phyloP scores from a whole-genome alignment of 2,329 filamentous ascomycete genomes.

The Monosporascus sp. region DNA sequence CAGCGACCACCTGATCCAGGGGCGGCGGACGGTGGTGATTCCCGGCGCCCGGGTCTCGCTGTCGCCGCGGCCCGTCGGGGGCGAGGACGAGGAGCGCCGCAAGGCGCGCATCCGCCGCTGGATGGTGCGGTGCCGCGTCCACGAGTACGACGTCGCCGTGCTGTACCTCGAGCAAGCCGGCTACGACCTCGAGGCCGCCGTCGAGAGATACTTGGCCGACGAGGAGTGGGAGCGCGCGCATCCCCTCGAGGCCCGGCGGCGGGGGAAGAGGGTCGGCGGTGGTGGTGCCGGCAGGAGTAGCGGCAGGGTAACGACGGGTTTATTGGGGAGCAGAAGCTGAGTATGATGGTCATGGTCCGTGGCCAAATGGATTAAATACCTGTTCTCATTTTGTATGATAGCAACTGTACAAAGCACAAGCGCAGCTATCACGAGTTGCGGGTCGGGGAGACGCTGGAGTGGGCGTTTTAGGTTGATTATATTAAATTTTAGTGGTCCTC shows the following conservation, averaged over 20 bases:
- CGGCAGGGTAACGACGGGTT: slow-evolving; percentile 11
- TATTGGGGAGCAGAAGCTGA: background rate
- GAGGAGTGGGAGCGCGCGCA: slow-evolving; percentile 72
- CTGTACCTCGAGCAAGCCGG: slow-evolving; percentile 68
- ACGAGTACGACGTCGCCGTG: slow-evolving; percentile 70
- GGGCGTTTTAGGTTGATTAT: background rate
- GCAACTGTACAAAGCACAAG: too few relatives aligned
- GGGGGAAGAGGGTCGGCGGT: slow-evolving; percentile 26
- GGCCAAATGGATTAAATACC: too few relatives aligned
- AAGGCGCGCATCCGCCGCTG: slow-evolving; percentile 69
- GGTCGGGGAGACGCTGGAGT: background rate
- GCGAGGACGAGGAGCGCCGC: slow-evolving; percentile 67
- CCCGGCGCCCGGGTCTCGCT: slow-evolving; percentile 64
- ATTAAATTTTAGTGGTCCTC: slow-evolving; percentile 4
- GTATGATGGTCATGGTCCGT: background rate
- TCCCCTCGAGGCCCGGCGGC: slow-evolving; percentile 41
- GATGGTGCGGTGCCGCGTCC: slow-evolving; percentile 75
- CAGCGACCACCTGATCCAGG: slow-evolving; percentile 66
- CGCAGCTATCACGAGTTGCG: background rate
- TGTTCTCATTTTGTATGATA: too few relatives aligned
- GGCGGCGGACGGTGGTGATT: slow-evolving; percentile 65
- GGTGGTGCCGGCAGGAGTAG: slow-evolving; percentile 16
- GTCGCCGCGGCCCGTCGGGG: slow-evolving; percentile 66
- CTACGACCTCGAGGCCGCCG: slow-evolving; percentile 62
- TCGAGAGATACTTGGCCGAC: slow-evolving; percentile 62